phyloP scores from a whole-genome alignment of 345 rosid genomes.

The Salix caprea region DNA sequence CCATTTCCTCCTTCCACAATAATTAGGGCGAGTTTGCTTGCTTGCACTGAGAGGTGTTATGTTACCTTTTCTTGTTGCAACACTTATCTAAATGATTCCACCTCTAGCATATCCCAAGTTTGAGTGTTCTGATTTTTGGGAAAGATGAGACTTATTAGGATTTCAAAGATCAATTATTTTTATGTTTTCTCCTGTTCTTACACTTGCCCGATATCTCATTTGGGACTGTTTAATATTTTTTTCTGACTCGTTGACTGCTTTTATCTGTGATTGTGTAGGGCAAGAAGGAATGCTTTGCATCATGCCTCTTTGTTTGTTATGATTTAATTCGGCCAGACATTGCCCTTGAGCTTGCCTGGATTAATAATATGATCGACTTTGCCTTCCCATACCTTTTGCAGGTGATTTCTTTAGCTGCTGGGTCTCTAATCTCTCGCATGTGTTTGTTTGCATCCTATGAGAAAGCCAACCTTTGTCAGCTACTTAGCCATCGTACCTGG shows the following conservation, averaged over 20 bases:
- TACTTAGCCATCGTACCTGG: neutral
- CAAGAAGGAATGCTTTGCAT: conserved; percentile 88
- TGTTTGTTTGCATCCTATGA: neutral
- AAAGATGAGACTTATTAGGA: neutral
- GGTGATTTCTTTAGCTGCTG: conserved; percentile 2
- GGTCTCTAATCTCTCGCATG: neutral
- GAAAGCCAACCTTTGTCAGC: neutral
- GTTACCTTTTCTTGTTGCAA: neutral
- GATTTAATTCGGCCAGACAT: conserved; percentile 78
- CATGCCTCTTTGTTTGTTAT: conserved; percentile 92
- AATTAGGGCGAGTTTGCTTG: neutral
- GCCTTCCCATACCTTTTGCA: conserved; percentile 63
- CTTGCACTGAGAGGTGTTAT: neutral
- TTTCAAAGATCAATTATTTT: neutral
- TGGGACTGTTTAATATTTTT: neutral
- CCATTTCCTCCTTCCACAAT: neutral
- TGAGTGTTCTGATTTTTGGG: neutral
- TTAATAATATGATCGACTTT: conserved; percentile 79
- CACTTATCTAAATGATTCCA: neutral
- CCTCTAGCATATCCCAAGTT: neutral
- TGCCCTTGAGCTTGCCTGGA: conserved; percentile 89
- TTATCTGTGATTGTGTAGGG: conserved; percentile 32
- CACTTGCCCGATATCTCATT: neutral
- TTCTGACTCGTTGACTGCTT: neutral
- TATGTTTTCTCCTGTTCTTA: neutral